phyloP scores from a whole-genome alignment of 2,329 filamentous ascomycete genomes.

The Bipolaris bicolor region DNA sequence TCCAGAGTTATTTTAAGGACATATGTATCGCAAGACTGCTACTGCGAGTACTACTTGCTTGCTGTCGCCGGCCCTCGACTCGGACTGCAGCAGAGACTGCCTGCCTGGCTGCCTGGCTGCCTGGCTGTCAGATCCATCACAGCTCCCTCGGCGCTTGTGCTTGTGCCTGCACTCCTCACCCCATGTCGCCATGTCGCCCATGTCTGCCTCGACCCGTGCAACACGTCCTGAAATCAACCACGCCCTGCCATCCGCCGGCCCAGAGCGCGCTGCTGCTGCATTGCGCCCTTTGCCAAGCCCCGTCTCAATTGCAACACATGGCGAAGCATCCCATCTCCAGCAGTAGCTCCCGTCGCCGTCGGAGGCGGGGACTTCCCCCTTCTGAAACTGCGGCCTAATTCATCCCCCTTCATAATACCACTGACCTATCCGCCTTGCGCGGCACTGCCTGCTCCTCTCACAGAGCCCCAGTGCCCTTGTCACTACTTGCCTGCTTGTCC shows the following conservation, averaged over 20 bases:
- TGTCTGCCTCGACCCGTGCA: neutral
- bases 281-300: slow-evolving; percentile 21
- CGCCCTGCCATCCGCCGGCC: no score
- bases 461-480: neutral
- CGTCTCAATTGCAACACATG: slow-evolving; percentile 20
- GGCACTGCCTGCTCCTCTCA: neutral
- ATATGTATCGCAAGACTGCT: slow-evolving; percentile 12
- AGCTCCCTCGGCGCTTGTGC: neutral
- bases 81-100: neutral
- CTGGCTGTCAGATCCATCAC: neutral
- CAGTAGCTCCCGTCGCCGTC: slow-evolving; percentile 3
- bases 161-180: no score
- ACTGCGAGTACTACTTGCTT: no score
- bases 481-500: no score
- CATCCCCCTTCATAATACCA: slow-evolving; percentile 2
- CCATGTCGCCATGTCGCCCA: no score
- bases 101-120: no score
- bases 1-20: slow-evolving; percentile 42
- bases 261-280: slow-evolving; percentile 12
- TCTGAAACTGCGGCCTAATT: slow-evolving; percentile 4
- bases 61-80: neutral
- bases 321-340: slow-evolving; percentile 10
- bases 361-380: slow-evolving; percentile 4
- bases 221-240: no score
- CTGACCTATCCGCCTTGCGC: slow-evolving; percentile 7